Evolutionary conservation across 2,329 filamentous ascomycete genomes (phyloP).

Genomic region (Fusarium zealandicum): DNA sequence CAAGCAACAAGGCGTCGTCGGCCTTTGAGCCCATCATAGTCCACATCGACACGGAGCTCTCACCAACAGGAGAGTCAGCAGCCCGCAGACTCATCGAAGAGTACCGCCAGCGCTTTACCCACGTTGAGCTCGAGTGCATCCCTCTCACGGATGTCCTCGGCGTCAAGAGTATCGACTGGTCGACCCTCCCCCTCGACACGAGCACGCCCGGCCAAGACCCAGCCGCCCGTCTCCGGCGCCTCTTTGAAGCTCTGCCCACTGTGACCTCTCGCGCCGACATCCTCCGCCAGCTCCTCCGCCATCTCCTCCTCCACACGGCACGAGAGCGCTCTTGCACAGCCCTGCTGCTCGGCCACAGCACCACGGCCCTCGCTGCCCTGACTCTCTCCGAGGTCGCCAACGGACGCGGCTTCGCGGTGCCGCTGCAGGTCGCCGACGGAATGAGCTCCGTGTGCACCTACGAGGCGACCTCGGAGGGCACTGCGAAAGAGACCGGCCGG

Average conservation of each 20-base stretch:
- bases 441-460: conserved; percentile 49
- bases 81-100: conserved; percentile 57
- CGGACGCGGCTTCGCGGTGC: conserved; percentile 83
- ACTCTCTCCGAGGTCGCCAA: conserved; percentile 89
- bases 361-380: conserved; percentile 85
- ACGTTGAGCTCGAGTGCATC: conserved; percentile 67
- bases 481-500: conserved; percentile 29
- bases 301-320: conserved; percentile 73
- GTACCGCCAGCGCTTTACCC: conserved; percentile 69
- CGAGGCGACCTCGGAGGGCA: conserved; percentile 30
- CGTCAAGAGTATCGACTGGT: conserved; percentile 62
- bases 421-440: conserved; percentile 84
- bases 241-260: conserved; percentile 71
- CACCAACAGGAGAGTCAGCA: conserved; percentile 29
- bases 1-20: conserved; percentile 66
- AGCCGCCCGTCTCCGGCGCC: conserved; percentile 56
- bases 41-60: conserved; percentile 58
- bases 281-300: conserved; percentile 71
- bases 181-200: conserved; percentile 48
- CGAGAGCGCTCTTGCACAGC: conserved; percentile 67
- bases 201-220: conserved; percentile 29
- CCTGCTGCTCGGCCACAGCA: conserved; percentile 84
- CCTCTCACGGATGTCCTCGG: conserved; percentile 69
- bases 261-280: conserved; percentile 80
- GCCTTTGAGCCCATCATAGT: conserved; percentile 73